Base-by-base conservation (phyloP, 257 asterid species). In the Solanum boliviense region DNA sequence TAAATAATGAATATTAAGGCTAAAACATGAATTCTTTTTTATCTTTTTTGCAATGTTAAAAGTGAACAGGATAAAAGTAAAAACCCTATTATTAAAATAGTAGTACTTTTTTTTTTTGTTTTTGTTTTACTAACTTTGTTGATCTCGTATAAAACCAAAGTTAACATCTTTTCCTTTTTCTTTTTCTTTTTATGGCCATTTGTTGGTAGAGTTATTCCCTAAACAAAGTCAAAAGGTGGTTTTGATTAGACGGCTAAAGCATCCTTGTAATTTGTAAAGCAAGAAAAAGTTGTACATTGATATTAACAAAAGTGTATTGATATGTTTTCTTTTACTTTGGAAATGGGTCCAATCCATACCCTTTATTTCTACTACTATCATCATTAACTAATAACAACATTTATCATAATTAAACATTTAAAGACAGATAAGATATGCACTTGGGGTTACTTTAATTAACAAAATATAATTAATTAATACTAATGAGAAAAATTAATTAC, bases 331-430 rank as follows among this genome's bases (percentile, higher is more conserved):
- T 70, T 87, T 32, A 52, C 20, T 88, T 86, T 71, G 71, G 25
- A 86, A 71, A 27, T 71, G 62, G 88, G 83, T 86, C 83, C 73
- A 21, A 85, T 39, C 9, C 27, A 67, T 12, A 38, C 65, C 76
- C 36, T 11, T 67, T 32, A 13, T 72, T 72, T 67, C 36, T 25
- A 65, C 85, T 84, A 44, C 39, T 34, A 48, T 48, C 88, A 91
- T 93, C 91, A 95, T 91, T 94, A 92, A 95, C 94, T 90, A 93
- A 94, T 93, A 88, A 96, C 88, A 90, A 48, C 6, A 36, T 1
- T 13, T 11, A 25, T 68, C 12, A 72, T 83, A 48, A 56, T 83
- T 4, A 32, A 71, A 10, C 79, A 41, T 9, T 5, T 41, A 62
- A 60, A 60, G 65, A 56, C 23, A 56, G 23, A 56, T 44, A 44